Base-by-base conservation (phyloP, 202 grass and related monocot species). In the Schoenoplectus triqueter region DNA sequence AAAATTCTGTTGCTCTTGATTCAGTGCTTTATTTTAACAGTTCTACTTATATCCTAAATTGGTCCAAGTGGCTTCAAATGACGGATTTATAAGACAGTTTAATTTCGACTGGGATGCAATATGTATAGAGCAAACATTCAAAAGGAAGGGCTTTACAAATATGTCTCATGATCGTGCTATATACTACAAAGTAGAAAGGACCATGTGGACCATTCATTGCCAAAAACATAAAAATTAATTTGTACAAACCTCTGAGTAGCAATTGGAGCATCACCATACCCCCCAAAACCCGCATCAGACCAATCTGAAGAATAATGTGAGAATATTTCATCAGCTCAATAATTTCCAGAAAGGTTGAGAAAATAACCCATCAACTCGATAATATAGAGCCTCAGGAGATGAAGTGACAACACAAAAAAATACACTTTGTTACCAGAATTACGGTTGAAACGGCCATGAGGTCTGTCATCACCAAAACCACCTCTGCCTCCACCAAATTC, bases 401-500 rank as follows among this genome's bases (percentile, higher is more conserved):
- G 2, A 46, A 67, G 1, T 42, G 18, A 83, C 48, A 85, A 49
- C 0, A 13, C 41, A 31, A 39, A 65, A 18, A 63, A 73, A 10
- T 84, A 82, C 65, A 81, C 59, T 81, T 41, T 18, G 40, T 87
- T 88, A 98, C 96, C 96, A 80, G 86, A 48, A 82, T 85, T 80
- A 13, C 93, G 96, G 69, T 90, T 92, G 49, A 80, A 87, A 75
- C 91, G 87, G 47, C 91, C 93, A 86, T 95, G 78, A 85, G 84
- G 77, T 67, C 90, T 90, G 70, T 98, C 93, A 60, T 92, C 91
- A 3, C 81, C 90, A 54, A 93, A 94, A 15, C 91, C 89, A 7
- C 91, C 90, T 89, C 93, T 92, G 64, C 88, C 91, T 14, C 92
- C 93, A 41, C 90, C 89, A 85, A 92, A 83, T 48, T 91, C 91